phyloP scores from a whole-genome alignment of 768 basidiomycete genomes.

The Agrocybe praecox region DNA sequence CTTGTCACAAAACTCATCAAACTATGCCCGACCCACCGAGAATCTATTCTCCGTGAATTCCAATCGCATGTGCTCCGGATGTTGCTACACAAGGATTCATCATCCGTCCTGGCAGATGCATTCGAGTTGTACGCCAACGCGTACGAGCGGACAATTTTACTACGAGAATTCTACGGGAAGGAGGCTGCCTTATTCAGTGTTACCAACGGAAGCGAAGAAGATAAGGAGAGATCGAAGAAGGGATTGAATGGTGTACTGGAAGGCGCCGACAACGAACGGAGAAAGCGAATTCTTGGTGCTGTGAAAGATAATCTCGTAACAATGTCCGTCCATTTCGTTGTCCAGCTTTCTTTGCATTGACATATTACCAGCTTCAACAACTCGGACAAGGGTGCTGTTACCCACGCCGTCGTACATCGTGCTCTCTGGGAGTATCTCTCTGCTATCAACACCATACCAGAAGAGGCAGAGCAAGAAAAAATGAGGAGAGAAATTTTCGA shows the following conservation, averaged over 20 bases:
- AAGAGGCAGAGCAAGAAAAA: constrained; percentile 73
- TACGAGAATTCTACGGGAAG: constrained; percentile 90
- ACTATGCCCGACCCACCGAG: constrained; percentile 71
- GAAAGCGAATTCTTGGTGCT: constrained; percentile 65
- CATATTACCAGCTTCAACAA: constrained; percentile 73
- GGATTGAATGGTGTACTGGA: constrained; percentile 73
- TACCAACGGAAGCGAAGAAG: constrained; percentile 55
- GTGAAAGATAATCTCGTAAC: constrained; percentile 74
- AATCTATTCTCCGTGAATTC: constrained; percentile 79
- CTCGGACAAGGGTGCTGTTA: constrained; percentile 85
- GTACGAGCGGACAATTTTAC: constrained; percentile 77
- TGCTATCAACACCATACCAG: constrained; percentile 56
- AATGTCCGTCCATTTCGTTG: constrained; percentile 54
- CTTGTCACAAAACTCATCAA: constrained; percentile 81
- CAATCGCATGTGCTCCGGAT: constrained; percentile 75
- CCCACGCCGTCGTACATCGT: constrained; percentile 87
- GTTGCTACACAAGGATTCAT: constrained; percentile 84
- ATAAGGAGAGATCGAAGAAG: constrained; percentile 65
- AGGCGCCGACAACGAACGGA: constrained; percentile 60
- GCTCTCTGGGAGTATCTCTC: constrained; percentile 84
- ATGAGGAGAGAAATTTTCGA: constrained; percentile 81
- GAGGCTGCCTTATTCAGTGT: constrained; percentile 75
- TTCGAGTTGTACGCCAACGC: constrained; percentile 89
- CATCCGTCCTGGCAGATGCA: constrained; percentile 81
- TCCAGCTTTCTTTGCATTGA: not conserved